A percentile compares a stretch with the other conserved stretches of the same genome.
These are phyloP conservation scores for Pelargonium nanum DNA, from an alignment of 345 rosid genomes.

Conservation along the genomic window DNA sequence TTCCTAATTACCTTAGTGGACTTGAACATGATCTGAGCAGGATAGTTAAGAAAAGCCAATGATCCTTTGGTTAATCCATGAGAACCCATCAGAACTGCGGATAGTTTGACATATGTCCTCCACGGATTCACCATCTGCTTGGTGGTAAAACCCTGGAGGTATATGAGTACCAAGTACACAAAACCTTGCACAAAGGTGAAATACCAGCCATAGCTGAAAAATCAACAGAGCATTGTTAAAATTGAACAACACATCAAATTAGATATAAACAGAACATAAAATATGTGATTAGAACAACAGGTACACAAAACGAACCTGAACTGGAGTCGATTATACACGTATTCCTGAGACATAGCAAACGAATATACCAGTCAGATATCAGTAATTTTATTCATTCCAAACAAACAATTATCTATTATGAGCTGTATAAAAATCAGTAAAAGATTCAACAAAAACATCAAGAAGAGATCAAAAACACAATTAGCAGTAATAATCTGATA, in stretches of 20 bases:
- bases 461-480: neutral
- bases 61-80: constrained; percentile 96
- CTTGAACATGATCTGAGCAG: constrained; percentile 91
- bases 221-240: neutral
- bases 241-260: neutral
- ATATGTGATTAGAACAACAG: neutral
- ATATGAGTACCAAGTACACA: constrained; percentile 74
- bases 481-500: neutral
- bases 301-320: constrained; percentile 42
- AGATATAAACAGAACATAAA: neutral
- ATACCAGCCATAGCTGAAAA: constrained; percentile 96
- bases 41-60: constrained; percentile 88
- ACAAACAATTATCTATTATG: no score
- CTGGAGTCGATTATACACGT: constrained; percentile 82
- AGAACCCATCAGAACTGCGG: constrained; percentile 95
- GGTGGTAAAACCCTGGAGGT: constrained; percentile 82
- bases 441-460: neutral
- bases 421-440: neutral
- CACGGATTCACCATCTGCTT: constrained; percentile 93
- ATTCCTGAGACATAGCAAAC: constrained; percentile 45
- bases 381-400: no score
- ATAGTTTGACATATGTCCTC: constrained; percentile 87
- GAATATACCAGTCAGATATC: neutral
- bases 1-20: constrained; percentile 72
- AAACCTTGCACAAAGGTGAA: constrained; percentile 98